phyloP scores from a whole-genome alignment of 208 protist species.

The Porcisia deanei region DNA sequence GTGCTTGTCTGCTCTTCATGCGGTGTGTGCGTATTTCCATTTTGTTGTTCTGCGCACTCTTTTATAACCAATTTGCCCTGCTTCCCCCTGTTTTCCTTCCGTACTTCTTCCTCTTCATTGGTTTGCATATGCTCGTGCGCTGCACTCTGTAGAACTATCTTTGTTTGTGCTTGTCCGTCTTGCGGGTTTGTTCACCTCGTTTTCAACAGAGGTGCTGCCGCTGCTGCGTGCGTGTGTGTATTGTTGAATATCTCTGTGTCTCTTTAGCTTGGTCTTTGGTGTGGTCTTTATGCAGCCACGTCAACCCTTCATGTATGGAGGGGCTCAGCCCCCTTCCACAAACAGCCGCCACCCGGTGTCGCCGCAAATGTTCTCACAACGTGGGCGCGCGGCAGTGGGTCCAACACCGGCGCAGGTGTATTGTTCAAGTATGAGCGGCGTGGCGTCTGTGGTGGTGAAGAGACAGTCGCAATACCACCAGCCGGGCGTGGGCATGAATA shows the following conservation, averaged over 20 bases:
- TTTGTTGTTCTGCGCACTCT: too few relatives aligned
- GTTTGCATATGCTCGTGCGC: neutral
- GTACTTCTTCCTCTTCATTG: too few relatives aligned
- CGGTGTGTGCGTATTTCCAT: too few relatives aligned
- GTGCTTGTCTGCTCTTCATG: too few relatives aligned
- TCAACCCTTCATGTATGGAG: slow-evolving; percentile 28
- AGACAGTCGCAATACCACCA: neutral
- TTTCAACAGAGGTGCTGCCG: neutral
- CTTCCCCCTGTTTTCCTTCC: too few relatives aligned
- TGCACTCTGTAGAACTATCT: neutral
- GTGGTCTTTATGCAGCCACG: slow-evolving; percentile 17
- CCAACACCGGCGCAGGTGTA: slow-evolving; percentile 17
- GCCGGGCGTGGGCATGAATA: neutral
- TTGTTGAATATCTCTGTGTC: neutral
- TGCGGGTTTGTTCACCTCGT: neutral
- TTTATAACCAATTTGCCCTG: too few relatives aligned
- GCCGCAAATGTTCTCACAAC: slow-evolving; percentile 16
- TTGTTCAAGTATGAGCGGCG: slow-evolving; percentile 8
- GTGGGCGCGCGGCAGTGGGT: slow-evolving; percentile 15
- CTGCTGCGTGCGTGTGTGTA: too few relatives aligned
- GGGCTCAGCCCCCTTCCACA: slow-evolving; percentile 9
- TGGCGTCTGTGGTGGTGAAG: neutral
- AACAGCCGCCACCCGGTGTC: slow-evolving; percentile 19
- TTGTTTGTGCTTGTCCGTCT: neutral
- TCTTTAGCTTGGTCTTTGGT: neutral